Base-by-base conservation (phyloP, 1,284 basidiomycete species). In the Xerocomus nothofagi region DNA sequence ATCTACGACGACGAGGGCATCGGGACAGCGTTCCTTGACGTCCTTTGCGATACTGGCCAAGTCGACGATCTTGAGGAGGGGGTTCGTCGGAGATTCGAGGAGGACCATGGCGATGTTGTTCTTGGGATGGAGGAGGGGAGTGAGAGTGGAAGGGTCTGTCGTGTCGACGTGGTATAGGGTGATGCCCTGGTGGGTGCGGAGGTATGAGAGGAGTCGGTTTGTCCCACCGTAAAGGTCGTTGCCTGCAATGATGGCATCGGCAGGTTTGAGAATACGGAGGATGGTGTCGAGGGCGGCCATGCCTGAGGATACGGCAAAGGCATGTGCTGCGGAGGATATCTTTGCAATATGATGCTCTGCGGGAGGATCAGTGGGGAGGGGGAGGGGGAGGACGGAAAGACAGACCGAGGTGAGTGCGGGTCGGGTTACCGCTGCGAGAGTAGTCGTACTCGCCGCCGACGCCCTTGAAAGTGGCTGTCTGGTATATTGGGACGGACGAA, bases 221-320 rank as follows among this genome's bases (percentile, higher is more conserved):
- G 97, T 98, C 18, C 97, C 97, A 34, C 97, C 97, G 70, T 99
- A 99, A 36, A 99, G 75, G 69, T 99, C 97, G 69, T 98, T 93
- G 33, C 96, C 96, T 3, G 97, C 95, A 58, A 99, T 88, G 57
- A 99, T 84, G 65, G 94, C 90, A 71, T 95, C 90, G 20, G 93
- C 93, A 1, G 96, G 93, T 73, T 95, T 96, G 59, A 99, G 84
- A 32, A 98, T 70, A 39, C 97, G 88, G 38, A 98, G 82, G 62
- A 99, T 98, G 49, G 96, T 84, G 68, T 99, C 97, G 45, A 99
- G 81, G 15, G 94, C 94, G 15, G 96, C 95, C 97, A 99, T 99
- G 51, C 97, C 97, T 9, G 93, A 96, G 8, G 92, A 91, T 7
- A 99, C 93, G 21, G 88, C 84, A 66, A 96, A 93, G 3, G 91